phyloP scores from a whole-genome alignment of 768 basidiomycete species.

The Basidioascus undulatus region DNA sequence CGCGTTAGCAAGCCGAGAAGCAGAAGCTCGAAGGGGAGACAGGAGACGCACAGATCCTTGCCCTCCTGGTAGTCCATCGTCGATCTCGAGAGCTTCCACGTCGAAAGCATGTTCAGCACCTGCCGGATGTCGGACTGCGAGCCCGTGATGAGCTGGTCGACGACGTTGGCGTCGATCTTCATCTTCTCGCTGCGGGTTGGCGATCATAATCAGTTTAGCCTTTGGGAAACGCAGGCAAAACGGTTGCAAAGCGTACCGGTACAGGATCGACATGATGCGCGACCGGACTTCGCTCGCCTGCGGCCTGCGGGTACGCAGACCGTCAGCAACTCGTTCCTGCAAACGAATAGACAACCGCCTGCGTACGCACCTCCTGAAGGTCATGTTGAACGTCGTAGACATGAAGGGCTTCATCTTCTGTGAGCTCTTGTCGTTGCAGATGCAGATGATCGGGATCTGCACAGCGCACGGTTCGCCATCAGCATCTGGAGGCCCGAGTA shows the following conservation, averaged over 20 bases:
- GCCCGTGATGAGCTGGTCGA: conserved; percentile 73
- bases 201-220: neutral
- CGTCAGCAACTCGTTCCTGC: fast-evolving
- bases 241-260: conserved; percentile 35
- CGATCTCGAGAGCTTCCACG: conserved; percentile 59
- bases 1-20: neutral
- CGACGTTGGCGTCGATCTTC: conserved; percentile 68
- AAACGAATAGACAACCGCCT: neutral
- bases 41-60: conserved; percentile 48
- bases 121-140: conserved; percentile 92
- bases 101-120: conserved; percentile 92
- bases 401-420: conserved; percentile 75
- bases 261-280: conserved; percentile 61
- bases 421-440: conserved; percentile 71
- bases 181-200: conserved; percentile 50
- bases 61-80: conserved; percentile 79
- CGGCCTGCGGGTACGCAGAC: conserved; percentile 29
- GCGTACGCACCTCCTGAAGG: conserved; percentile 44
- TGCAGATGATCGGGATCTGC: conserved; percentile 88
- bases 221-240: neutral
- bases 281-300: conserved; percentile 53
- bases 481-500: neutral
- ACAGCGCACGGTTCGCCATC: neutral
- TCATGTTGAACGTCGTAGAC: conserved; percentile 42
- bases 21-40: neutral